These are phyloP conservation scores for Xylariaceae sp. DNA, from an alignment of 2,329 filamentous ascomycete species.

Conservation along the genomic window DNA sequence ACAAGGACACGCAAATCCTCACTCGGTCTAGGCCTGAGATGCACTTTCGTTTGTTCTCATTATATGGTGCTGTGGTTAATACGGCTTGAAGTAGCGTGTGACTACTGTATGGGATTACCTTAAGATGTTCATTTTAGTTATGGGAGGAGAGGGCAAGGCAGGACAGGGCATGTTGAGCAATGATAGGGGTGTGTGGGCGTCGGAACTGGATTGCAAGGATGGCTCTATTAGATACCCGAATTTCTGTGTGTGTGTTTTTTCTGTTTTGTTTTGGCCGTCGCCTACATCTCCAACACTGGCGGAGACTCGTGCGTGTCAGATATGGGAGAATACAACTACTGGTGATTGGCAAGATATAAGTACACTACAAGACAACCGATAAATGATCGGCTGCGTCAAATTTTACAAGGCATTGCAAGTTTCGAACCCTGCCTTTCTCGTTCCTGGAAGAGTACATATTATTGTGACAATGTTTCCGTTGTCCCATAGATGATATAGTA, in stretches of 20 bases:
- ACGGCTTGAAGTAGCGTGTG: not conserved
- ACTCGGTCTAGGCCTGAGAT: not conserved
- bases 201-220: conserved; percentile 11
- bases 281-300: not conserved
- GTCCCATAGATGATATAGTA: not conserved
- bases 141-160: not conserved
- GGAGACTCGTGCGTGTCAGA: not conserved
- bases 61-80: conserved; percentile 1
- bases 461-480: not conserved
- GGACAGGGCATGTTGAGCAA: conserved; percentile 4
- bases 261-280: not conserved
- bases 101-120: not conserved
- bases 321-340: not conserved
- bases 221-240: conserved; percentile 22
- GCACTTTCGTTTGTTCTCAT: not conserved
- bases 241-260: conserved; percentile 1
- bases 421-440: too few species aligned
- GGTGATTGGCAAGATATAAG: not conserved
- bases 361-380: not conserved
- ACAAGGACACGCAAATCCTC: not conserved
- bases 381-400: not conserved
- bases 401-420: not conserved
- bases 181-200: conserved; percentile 6
- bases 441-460: too few species aligned
- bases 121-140: conserved; percentile 1